These are phyloP conservation scores for Hapsidospora chrysogenum DNA, from an alignment of 495 filamentous ascomycete species.

Conservation along the genomic window DNA sequence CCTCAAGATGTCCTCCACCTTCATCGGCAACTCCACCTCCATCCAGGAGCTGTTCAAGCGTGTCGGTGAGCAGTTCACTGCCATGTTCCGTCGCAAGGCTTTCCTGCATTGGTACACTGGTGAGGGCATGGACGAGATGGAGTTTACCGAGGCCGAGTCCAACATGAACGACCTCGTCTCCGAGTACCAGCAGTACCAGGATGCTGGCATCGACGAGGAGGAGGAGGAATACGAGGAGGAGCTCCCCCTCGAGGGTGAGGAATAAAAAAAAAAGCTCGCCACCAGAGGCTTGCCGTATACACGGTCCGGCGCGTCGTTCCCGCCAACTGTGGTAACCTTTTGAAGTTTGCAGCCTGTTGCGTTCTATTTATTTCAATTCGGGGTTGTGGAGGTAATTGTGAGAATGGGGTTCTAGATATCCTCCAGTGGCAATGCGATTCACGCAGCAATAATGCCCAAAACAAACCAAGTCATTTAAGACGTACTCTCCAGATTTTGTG, in stretches of 20 bases:
- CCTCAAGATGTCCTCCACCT: constrained; percentile 98
- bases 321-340: no score
- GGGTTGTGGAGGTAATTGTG: not conserved
- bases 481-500: no score
- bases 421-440: no score
- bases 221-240: constrained; percentile 52
- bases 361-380: not conserved
- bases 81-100: constrained; percentile 99
- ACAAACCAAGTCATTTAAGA: no score
- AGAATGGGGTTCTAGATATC: not conserved
- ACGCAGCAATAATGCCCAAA: no score
- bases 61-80: constrained; percentile 97
- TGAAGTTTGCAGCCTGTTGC: not conserved
- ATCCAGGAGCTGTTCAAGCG: constrained; percentile 99
- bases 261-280: no score
- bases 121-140: constrained; percentile 99
- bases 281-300: no score
- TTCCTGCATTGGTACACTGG: constrained; percentile 99
- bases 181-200: constrained; percentile 99
- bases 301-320: no score
- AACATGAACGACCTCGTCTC: constrained; percentile 99
- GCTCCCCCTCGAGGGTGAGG: constrained; percentile 33
- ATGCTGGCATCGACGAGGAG: constrained; percentile 68
- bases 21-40: constrained; percentile 97
- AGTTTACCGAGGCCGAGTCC: constrained; percentile 99